Evolutionary conservation across 495 filamentous ascomycete genomes (phyloP).

Genomic region (Articulospora tetracladia): DNA sequence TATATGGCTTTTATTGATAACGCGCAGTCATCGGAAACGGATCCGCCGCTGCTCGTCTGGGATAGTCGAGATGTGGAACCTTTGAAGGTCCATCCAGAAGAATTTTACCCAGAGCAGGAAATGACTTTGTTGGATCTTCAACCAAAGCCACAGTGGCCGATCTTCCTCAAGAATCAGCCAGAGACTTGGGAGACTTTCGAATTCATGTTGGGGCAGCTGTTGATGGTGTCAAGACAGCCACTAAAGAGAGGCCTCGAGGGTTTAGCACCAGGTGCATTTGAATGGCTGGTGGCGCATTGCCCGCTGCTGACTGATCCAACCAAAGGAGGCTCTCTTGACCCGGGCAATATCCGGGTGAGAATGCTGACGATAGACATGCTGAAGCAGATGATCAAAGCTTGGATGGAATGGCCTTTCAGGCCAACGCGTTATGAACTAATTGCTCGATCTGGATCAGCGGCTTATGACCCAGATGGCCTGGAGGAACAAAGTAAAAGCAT

Average conservation of each 20-base stretch:
- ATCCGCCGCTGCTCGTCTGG: conserved; percentile 19
- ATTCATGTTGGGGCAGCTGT: conserved; percentile 14
- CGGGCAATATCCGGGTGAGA: conserved; percentile 35
- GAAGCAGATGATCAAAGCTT: conserved; percentile 45
- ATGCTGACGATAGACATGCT: conserved; percentile 40
- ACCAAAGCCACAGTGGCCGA: conserved; percentile 18
- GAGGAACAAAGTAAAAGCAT: not conserved
- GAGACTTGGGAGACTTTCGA: conserved; percentile 21
- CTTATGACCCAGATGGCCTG: conserved; percentile 6
- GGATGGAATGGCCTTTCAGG: conserved; percentile 58
- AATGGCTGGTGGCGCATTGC: conserved; percentile 37
- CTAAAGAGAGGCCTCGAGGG: conserved; percentile 7
- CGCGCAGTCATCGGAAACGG: not conserved
- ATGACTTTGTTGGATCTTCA: conserved; percentile 26
- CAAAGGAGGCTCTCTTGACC: conserved; percentile 35
- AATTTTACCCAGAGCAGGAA: conserved; percentile 17
- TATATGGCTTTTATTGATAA: not conserved
- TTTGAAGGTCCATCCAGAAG: conserved; percentile 9
- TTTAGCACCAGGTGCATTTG: conserved; percentile 33
- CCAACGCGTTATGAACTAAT: conserved; percentile 40
- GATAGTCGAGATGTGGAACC: conserved; percentile 25
- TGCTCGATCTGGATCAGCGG: conserved; percentile 20
- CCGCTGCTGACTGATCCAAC: conserved; percentile 34
- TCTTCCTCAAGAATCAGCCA: conserved; percentile 12
- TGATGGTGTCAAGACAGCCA: conserved; percentile 7